These are phyloP conservation scores for Saussurea involucrata DNA, from an alignment of 129 eudicot genomes.

Conservation along the genomic window DNA sequence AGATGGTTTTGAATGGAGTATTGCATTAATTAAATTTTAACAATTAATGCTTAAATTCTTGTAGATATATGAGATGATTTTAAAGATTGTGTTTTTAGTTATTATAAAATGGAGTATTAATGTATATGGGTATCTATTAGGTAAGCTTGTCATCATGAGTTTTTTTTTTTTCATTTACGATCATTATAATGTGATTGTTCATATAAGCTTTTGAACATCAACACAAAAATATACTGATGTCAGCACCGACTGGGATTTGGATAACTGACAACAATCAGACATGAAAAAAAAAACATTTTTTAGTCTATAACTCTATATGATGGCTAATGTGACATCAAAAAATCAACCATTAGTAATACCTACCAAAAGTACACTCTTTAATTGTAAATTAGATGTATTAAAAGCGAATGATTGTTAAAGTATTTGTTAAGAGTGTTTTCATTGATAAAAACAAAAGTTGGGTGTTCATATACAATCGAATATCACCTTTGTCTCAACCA, in stretches of 20 bases:
- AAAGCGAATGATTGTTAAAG: not conserved
- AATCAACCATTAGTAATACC: not conserved
- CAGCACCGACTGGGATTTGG: not conserved
- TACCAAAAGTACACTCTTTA: not conserved
- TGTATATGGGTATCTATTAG: not conserved
- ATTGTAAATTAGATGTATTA: not conserved
- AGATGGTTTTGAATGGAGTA: conserved; percentile 16
- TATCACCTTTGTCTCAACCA: not conserved
- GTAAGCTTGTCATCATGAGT: not conserved
- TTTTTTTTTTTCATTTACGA: not conserved
- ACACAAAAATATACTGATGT: not conserved
- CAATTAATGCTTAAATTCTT: not conserved
- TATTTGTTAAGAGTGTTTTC: not conserved
- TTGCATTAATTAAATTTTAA: conserved; percentile 1
- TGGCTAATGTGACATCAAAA: not conserved
- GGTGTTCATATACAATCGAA: not conserved
- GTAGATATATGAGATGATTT: not conserved
- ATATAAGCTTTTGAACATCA: not conserved
- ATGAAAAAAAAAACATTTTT: too few species aligned
- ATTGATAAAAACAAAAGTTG: not conserved
- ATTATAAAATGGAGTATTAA: not conserved
- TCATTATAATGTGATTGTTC: not conserved
- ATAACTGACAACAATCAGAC: too few species aligned
- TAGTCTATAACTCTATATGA: not conserved
- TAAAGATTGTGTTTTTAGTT: not conserved